Conservation (phyloP, 345 rosid species). For the Acer yangbiense region DNA sequence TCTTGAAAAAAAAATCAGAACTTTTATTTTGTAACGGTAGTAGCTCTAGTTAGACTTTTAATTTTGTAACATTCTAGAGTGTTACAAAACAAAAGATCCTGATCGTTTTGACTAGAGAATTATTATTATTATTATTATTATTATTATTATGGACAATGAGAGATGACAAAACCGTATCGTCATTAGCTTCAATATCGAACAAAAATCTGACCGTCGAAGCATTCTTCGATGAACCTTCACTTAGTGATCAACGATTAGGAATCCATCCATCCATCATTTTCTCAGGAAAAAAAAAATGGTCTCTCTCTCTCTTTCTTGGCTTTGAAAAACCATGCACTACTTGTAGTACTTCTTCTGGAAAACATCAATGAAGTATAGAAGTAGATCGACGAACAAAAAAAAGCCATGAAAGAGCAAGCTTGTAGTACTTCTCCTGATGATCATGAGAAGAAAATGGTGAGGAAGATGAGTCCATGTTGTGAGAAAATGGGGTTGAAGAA, state of each 20-base stretch:
- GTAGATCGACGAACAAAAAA: not conserved
- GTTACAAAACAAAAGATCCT: too few species aligned
- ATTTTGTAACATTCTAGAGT: too few species aligned
- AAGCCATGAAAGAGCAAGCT: not conserved
- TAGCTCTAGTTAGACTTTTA: too few species aligned
- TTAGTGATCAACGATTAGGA: slow-evolving; percentile 11
- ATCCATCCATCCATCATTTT: not conserved
- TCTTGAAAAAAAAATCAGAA: too few species aligned
- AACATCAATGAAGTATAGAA: not conserved
- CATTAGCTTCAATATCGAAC: slow-evolving; percentile 1
- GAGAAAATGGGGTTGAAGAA: slow-evolving; percentile 50
- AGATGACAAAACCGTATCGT: not conserved
- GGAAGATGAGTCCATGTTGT: slow-evolving; percentile 42
- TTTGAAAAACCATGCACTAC: slow-evolving; percentile 23
- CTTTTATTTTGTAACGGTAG: too few species aligned
- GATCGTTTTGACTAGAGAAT: too few species aligned
- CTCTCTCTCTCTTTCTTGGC: not conserved
- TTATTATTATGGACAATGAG: not conserved
- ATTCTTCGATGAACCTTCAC: slow-evolving; percentile 5
- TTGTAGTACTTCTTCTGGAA: not conserved
- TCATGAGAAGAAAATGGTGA: slow-evolving; percentile 22
- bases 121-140: too few species aligned
- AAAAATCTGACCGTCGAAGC: slow-evolving; percentile 9
- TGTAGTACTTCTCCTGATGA: not conserved
- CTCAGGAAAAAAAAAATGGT: not conserved